Base-by-base conservation (phyloP, 495 filamentous ascomycete species). In the Diplogelasinospora grovesii region DNA sequence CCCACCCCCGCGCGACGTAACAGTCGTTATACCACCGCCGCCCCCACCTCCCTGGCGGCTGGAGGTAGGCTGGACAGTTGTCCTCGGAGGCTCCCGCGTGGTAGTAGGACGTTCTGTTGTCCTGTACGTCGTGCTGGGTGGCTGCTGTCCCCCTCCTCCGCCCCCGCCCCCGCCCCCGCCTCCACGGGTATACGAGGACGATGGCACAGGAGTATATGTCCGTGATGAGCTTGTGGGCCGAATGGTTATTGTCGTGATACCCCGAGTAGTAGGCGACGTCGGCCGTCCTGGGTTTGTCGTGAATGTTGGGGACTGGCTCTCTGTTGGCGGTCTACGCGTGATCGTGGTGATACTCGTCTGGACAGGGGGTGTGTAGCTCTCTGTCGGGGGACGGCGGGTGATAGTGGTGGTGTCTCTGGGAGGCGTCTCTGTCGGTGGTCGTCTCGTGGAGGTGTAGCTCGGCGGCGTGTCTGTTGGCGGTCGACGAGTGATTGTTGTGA, bases 141-240 rank as follows among this genome's bases (percentile, higher is more conserved):
- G 36, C 30, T 36, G 43, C n/a, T 14, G 36, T 46, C 22, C 36
- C 20, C 15, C 43, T 11, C 19, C 35, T 23, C 35, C 35, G 13
- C 35, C 35, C 8, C 21, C 13, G 4, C 37, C 22, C 5, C 29
- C 29, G 15, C 29, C 29, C 5, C 29, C 29, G 29, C 29, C 29
- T 5, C 29, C n/a, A n/a, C n/a, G n/a, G n/a, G n/a, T n/a, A n/a
- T n/a, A n/a, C 31, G 38, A 15, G 29, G 5, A 40, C 16, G 19
- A 40, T 40, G 15, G 38, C 22, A 14, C 38, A 27, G 8, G 38
- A 30, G 13, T 15, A 22, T 18, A 40, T 40, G 16, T 19, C 25
- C 1, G 22, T 14, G 13, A 13, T 26, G 33, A 22, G 8, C 22
- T 25, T 14, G 36, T 39, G 3, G 43, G 43, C 10, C 43, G 43